Evolutionary conservation across 306 rosid genomes (phyloP), one percentile per base, ranked within the genome.

Genomic region (Morella rubra): DNA sequence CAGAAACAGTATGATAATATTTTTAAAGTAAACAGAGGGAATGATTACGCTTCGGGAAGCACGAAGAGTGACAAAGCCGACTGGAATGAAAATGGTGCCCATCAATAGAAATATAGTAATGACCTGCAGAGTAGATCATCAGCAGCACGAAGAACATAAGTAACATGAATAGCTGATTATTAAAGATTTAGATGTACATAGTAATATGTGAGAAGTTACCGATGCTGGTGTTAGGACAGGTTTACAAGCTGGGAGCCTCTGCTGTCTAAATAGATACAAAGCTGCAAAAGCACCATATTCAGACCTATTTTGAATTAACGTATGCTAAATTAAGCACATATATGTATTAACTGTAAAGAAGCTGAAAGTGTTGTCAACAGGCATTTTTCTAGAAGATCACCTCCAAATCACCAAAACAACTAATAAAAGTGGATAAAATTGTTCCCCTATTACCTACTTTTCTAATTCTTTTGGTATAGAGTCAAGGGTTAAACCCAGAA

Each of bases 221-320:
- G 91, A 82, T 83, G 83, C 81, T 64, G 97, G 98, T 69, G 97
- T 94, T 58, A 94, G 96, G 71, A 90, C 91, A 27, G 97, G 96
- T 80, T 89, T 92, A 85, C 98, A 95, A 73, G 97, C 97, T 49
- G 97, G 98, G 78, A 95, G 98, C 65, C 71, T 90, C 84, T 95
- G 98, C 89, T 95, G 98, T 65, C 81, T 86, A 83, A 95, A 95
- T 80, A 77, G 95, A 84, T 85, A 55, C 19, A 81, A 78, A 72
- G 90, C 97, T 95, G 90, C 84, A 82, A 74, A 77, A 76, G 8
- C 70, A 75, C 75, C 85, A 77, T n/a, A 83, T 37, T 72, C 73
- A 50, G 8, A 52, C 42, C 44, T 7, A 73, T 16, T 62, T 66
- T 56, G 37, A 7, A 58, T 49, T 40, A 75, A 56, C 13, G 50